Base-by-base conservation (phyloP, 805 yeast species). In the Gaillardinia entomophila region DNA sequence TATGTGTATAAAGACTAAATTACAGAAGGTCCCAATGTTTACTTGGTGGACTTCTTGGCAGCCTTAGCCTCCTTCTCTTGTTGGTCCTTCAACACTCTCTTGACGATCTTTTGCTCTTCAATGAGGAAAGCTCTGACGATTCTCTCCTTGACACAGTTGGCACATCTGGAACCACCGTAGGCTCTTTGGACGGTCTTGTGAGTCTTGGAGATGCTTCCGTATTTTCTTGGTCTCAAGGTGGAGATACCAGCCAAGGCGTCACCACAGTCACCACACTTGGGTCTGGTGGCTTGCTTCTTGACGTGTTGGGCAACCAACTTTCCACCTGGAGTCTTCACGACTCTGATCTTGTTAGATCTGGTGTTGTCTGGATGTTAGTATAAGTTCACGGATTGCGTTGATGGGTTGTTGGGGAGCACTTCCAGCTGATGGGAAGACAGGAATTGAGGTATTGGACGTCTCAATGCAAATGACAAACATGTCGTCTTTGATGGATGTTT, bases 301-400 rank as follows among this genome's bases (percentile, higher is more conserved):
- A 87, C 76, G 78, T 92, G 98, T 73, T 89, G 96, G 66, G 96
- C 96, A 68, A 88, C 82, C 73, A 92, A 82, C 73, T 82, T 83
- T 68, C 97, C 97, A 81, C 99, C 99, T 74, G 99, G 98, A 75
- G 99, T 92, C 86, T 90, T 92, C 61, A 90, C 95, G 73, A 90
- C 95, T 89, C 85, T 90, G 79, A 92, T 90, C 79, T 84, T 86
- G 96, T 92, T 92, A 60, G 98, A 92, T 74, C 82, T 83, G 82
- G 98, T 89, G 96, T 92, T 92, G 96, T 88, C 22, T 19, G 22
- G 6, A 19, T 10, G 22, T 19, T 19, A 19, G 22, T 19, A 19
- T 19, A 19, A 19, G 10, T n/a, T n/a, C n/a, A n/a, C n/a, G n/a
- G n/a, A n/a, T n/a, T n/a, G n/a, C n/a, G n/a, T n/a, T n/a, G n/a